A percentile compares a stretch with the other conserved stretches of the same genome.
These are phyloP conservation scores for Tulasnella sp. DNA, from an alignment of 768 basidiomycete species.

Conservation along the genomic window DNA sequence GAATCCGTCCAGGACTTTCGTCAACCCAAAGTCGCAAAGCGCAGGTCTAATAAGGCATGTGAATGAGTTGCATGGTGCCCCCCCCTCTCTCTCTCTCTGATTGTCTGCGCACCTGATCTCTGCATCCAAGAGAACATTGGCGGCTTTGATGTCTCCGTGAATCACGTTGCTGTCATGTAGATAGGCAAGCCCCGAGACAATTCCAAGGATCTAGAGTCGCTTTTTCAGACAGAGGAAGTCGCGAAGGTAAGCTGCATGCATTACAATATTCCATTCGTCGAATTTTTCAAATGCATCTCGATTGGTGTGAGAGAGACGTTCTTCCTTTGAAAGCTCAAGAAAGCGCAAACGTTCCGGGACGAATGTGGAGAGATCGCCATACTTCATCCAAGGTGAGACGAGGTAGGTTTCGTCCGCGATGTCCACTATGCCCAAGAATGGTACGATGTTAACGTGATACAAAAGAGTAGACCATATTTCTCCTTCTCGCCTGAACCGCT, in stretches of 20 bases:
- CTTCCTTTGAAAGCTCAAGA: too few species aligned
- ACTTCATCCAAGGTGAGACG: not conserved
- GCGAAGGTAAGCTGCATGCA: not conserved
- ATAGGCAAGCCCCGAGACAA: not conserved
- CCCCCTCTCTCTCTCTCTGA: too few species aligned
- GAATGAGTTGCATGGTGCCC: too few species aligned
- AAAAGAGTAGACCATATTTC: not conserved
- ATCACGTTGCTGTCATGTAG: not conserved
- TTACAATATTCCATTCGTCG: not conserved
- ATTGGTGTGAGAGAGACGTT: not conserved
- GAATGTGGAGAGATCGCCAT: not conserved
- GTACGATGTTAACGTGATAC: not conserved
- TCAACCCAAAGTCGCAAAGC: not conserved
- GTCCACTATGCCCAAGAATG: not conserved
- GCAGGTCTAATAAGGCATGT: not conserved
- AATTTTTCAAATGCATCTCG: not conserved
- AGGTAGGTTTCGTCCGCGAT: not conserved
- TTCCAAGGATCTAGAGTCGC: not conserved
- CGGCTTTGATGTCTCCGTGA: not conserved
- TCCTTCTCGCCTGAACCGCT: not conserved
- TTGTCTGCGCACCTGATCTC: too few species aligned
- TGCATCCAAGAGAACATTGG: not conserved
- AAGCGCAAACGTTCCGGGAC: too few species aligned
- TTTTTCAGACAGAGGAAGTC: not conserved
- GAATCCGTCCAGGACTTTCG: not conserved